Percentiles rank a stretch among this genome's conserved stretches.
Conservation (phyloP, 2,329 filamentous ascomycete genomes). For the Cercospora zeae-maydis region DNA sequence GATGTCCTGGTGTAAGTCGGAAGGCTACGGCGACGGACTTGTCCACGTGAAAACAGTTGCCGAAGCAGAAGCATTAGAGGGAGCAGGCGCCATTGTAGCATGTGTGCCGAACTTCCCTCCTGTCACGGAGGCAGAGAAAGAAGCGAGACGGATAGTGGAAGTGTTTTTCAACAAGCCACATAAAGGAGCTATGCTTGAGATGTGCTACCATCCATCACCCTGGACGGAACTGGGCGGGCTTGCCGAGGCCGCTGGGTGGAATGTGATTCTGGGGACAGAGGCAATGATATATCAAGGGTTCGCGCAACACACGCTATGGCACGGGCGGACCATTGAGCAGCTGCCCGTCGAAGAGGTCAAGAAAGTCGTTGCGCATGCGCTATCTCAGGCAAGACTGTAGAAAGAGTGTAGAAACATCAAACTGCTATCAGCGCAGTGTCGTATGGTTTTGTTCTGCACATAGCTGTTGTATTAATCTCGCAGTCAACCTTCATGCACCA, state of each 20-base stretch:
- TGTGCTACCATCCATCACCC: slow-evolving; percentile 76
- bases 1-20: slow-evolving; percentile 58
- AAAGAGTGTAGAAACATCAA: neutral
- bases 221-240: slow-evolving; percentile 64
- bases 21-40: slow-evolving; percentile 59
- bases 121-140: slow-evolving; percentile 58
- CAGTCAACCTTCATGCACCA: slow-evolving; percentile 40
- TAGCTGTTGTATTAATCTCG: neutral
- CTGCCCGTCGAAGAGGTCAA: slow-evolving; percentile 61
- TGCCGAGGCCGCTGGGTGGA: slow-evolving; percentile 62
- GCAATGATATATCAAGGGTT: slow-evolving; percentile 74
- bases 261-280: slow-evolving; percentile 71
- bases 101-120: slow-evolving; percentile 77
- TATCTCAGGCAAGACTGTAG: slow-evolving; percentile 26
- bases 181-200: slow-evolving; percentile 70
- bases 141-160: slow-evolving; percentile 56
- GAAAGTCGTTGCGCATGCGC: slow-evolving; percentile 44
- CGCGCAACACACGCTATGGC: slow-evolving; percentile 62
- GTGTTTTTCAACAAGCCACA: slow-evolving; percentile 48
- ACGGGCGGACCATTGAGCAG: slow-evolving; percentile 51
- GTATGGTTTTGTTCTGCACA: neutral
- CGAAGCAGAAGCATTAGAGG: slow-evolving; percentile 58
- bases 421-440: neutral
- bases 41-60: slow-evolving; percentile 58
- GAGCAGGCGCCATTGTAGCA: slow-evolving; percentile 65